A percentile compares a stretch with the other conserved stretches of the same genome.
phyloP scores from a whole-genome alignment of 2,329 filamentous ascomycete species.

The Cercospora beticola region DNA sequence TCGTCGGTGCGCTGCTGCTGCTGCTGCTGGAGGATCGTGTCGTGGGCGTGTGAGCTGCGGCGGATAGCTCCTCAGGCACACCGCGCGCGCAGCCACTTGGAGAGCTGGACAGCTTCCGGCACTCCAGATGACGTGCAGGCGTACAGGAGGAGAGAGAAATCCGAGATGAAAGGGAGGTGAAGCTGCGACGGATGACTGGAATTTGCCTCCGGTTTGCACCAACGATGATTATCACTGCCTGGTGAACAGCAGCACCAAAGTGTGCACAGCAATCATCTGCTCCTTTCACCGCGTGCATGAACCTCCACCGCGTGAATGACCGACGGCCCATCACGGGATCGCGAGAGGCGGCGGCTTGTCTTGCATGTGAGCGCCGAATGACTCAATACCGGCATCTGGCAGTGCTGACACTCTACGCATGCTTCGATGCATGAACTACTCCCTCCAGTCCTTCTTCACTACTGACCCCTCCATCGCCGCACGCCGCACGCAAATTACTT shows the following conservation, averaged over 20 bases:
- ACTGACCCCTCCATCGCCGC: background rate
- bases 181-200: background rate
- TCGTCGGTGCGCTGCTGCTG: background rate
- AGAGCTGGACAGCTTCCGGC: background rate
- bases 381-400: background rate
- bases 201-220: background rate
- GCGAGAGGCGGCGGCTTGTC: background rate
- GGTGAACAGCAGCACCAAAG: background rate
- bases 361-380: slow-evolving; percentile 4
- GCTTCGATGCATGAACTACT: background rate
- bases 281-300: background rate
- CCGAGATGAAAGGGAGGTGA: background rate
- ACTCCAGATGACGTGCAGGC: slow-evolving; percentile 3
- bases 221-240: background rate
- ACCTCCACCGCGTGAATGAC: slow-evolving; percentile 1
- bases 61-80: background rate
- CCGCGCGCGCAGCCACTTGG: too few relatives aligned
- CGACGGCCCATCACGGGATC: background rate
- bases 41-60: background rate
- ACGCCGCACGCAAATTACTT: background rate
- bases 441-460: background rate
- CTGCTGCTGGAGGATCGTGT: background rate
- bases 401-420: background rate
- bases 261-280: slow-evolving; percentile 9
- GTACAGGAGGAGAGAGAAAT: background rate